Percentiles rank a stretch among this genome's conserved stretches.
These are phyloP conservation scores for Geotrichum klebahnii DNA, from an alignment of 1,139 yeast genomes.

Conservation along the genomic window DNA sequence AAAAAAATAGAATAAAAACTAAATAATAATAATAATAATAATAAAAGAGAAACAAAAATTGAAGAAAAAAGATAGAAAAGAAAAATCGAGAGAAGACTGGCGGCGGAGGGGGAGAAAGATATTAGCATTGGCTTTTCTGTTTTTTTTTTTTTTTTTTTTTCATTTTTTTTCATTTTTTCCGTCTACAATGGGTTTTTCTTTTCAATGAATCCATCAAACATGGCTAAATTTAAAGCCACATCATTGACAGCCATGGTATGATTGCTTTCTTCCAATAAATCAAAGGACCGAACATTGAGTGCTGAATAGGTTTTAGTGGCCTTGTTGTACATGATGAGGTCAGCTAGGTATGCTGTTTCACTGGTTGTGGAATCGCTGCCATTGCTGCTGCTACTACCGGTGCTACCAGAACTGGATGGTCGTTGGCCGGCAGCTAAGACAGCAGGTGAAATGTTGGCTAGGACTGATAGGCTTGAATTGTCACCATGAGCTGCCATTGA, in stretches of 20 bases:
- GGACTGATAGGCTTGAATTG: background rate
- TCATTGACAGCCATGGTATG: conserved; percentile 53
- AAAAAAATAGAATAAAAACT: too few relatives aligned
- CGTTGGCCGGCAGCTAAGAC: conserved; percentile 8
- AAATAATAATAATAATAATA: too few relatives aligned
- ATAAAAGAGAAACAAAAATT: too few relatives aligned
- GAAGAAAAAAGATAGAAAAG: too few relatives aligned
- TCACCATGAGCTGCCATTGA: background rate
- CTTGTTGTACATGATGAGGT: conserved; percentile 40
- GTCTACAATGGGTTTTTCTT: conserved; percentile 57
- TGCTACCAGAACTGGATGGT: conserved; percentile 1
- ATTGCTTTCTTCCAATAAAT: conserved; percentile 65
- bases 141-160: too few relatives aligned
- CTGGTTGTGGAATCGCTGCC: background rate
- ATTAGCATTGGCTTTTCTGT: too few relatives aligned
- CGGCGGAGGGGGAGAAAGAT: too few relatives aligned
- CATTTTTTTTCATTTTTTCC: too few relatives aligned
- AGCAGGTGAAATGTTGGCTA: conserved; percentile 12
- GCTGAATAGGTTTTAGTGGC: conserved; percentile 37
- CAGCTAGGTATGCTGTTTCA: conserved; percentile 29
- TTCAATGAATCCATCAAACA: conserved; percentile 71
- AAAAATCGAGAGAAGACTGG: too few relatives aligned
- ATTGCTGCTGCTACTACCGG: background rate
- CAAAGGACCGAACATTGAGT: conserved; percentile 50
- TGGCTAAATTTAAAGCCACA: conserved; percentile 63